Percentiles rank a stretch among this genome's conserved stretches.
Conservation (phyloP, 2,329 filamentous ascomycete species). For the Setomelanomma holmii region DNA sequence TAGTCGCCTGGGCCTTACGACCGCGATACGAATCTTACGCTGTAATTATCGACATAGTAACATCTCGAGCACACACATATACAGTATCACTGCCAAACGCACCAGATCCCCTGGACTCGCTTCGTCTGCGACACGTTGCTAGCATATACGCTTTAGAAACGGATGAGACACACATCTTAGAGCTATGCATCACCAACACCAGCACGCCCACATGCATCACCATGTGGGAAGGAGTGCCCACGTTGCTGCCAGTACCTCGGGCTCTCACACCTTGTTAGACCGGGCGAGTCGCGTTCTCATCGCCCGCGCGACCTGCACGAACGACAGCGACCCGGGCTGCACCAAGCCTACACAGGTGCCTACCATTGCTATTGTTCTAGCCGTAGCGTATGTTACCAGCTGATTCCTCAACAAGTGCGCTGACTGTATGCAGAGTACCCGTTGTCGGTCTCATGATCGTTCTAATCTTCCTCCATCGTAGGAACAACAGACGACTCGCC, state of each 20-base stretch:
- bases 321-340: constrained; percentile 44
- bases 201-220: constrained; percentile 39
- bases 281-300: constrained; percentile 35
- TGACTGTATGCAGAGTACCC: constrained; percentile 69
- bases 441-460: constrained; percentile 70
- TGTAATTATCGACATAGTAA: constrained; percentile 38
- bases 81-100: neutral
- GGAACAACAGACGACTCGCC: constrained; percentile 73
- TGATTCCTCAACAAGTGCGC: constrained; percentile 10
- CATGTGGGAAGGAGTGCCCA: constrained; percentile 32
- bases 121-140: neutral
- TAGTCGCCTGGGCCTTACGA: constrained; percentile 28
- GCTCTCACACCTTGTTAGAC: constrained; percentile 32
- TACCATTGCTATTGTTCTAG: constrained; percentile 42
- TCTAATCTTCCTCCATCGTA: constrained; percentile 78
- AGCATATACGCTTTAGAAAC: neutral
- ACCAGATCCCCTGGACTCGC: constrained; percentile 11
- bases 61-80: constrained; percentile 5
- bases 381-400: constrained; percentile 37
- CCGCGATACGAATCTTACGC: constrained; percentile 46
- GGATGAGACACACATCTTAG: constrained; percentile 27
- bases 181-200: constrained; percentile 40
- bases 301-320: constrained; percentile 39
- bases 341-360: constrained; percentile 44
- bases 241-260: constrained; percentile 21